Evolutionary conservation across 345 rosid species (phyloP).

Genomic region (Jatropha curcas): DNA sequence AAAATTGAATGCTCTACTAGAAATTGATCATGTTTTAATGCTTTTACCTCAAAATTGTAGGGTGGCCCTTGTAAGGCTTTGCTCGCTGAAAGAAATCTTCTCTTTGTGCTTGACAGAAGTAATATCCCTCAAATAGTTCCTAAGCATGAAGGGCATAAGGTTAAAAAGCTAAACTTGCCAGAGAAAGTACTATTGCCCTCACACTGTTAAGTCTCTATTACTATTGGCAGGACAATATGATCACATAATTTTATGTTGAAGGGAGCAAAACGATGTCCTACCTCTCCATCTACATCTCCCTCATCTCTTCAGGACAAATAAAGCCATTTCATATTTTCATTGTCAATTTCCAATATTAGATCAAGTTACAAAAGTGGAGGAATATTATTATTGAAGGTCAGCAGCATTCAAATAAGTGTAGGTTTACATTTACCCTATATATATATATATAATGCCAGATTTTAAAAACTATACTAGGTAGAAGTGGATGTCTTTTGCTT

Average conservation of each 20-base stretch:
- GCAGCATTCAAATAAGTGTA: not conserved
- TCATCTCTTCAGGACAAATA: not conserved
- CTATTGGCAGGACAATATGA: not conserved
- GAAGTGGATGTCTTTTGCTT: no score
- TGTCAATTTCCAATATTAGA: not conserved
- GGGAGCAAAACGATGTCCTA: not conserved
- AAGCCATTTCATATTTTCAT: not conserved
- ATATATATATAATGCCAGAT: no score
- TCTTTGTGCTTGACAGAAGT: slow-evolving; percentile 97
- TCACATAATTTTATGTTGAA: not conserved
- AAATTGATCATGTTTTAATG: not conserved
- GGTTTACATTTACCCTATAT: no score
- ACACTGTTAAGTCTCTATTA: not conserved
- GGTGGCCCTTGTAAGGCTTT: slow-evolving; percentile 77
- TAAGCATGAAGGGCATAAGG: slow-evolving; percentile 26
- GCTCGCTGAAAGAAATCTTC: slow-evolving; percentile 78
- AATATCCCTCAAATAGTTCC: slow-evolving; percentile 96
- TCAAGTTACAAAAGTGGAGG: not conserved
- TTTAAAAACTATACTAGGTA: no score
- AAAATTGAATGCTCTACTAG: not conserved
- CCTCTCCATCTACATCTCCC: no score
- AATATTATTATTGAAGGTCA: not conserved
- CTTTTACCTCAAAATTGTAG: slow-evolving; percentile 70
- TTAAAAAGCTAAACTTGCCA: not conserved
- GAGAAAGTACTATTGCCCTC: not conserved